Evolutionary conservation across 495 filamentous ascomycete species (phyloP).

Genomic region (Tuber indicum): DNA sequence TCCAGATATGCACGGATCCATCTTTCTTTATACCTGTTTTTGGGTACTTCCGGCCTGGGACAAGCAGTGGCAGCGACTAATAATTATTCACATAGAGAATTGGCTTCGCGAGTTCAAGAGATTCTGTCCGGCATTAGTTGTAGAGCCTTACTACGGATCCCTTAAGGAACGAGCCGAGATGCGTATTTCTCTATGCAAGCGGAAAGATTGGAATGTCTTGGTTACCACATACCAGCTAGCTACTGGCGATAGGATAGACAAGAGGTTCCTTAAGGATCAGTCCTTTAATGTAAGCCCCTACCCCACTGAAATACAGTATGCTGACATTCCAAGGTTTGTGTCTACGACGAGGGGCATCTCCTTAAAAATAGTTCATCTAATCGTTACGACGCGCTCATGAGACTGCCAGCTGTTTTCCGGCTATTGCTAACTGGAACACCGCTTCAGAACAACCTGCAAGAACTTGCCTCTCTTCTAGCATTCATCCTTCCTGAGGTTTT

Average conservation of each 20-base stretch:
- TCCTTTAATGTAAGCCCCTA: conserved; percentile 47
- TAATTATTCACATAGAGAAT: conserved; percentile 57
- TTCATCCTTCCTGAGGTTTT: conserved; percentile 89
- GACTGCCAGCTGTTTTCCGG: conserved; percentile 68
- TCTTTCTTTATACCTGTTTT: not conserved
- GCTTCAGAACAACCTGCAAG: conserved; percentile 90
- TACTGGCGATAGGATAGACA: conserved; percentile 56
- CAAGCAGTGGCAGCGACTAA: conserved; percentile 9
- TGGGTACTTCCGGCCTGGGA: not conserved
- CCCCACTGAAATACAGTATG: not conserved
- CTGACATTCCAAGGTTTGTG: conserved; percentile 54
- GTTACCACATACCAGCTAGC: conserved; percentile 84
- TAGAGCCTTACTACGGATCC: conserved; percentile 74
- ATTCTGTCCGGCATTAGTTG: conserved; percentile 69
- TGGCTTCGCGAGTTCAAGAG: conserved; percentile 85
- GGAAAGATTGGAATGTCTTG: conserved; percentile 68
- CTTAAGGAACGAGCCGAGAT: conserved; percentile 59
- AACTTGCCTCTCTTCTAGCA: conserved; percentile 76
- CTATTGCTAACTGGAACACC: conserved; percentile 89
- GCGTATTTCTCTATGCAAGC: conserved; percentile 58
- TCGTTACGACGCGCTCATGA: conserved; percentile 70
- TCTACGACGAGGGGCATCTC: conserved; percentile 90
- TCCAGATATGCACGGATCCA: not conserved
- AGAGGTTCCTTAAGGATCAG: conserved; percentile 61
- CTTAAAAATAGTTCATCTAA: conserved; percentile 79